phyloP scores from a whole-genome alignment of 768 basidiomycete genomes.

The Calvatia gigantea region DNA sequence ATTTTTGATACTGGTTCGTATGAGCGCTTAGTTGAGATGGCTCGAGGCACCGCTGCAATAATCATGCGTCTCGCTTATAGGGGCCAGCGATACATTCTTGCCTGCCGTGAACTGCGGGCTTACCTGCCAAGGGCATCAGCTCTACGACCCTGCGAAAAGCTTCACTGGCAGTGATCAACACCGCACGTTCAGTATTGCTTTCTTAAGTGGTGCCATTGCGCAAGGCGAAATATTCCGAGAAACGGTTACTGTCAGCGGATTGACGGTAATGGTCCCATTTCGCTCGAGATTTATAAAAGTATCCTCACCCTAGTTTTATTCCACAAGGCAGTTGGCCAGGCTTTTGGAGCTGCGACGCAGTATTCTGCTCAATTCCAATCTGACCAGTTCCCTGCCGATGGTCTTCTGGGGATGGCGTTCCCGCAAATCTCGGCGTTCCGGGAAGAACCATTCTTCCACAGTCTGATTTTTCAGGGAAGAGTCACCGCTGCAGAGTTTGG shows the following conservation, averaged over 20 bases:
- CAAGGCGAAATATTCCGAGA: slow-evolving; percentile 44
- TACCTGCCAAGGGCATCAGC: slow-evolving; percentile 35
- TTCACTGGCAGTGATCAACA: slow-evolving; percentile 30
- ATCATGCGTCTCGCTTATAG: slow-evolving; percentile 16
- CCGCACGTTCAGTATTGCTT: slow-evolving; percentile 36
- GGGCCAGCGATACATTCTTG: slow-evolving; percentile 48
- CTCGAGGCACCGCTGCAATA: neutral
- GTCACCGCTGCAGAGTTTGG: slow-evolving; percentile 38
- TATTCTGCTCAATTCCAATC: slow-evolving; percentile 31
- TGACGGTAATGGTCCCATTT: slow-evolving; percentile 28
- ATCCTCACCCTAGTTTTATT: neutral
- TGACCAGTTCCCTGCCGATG: slow-evolving; percentile 33
- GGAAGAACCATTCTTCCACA: slow-evolving; percentile 39
- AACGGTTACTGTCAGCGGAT: slow-evolving; percentile 40
- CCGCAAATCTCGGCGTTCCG: slow-evolving; percentile 30
- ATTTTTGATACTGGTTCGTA: slow-evolving; percentile 45
- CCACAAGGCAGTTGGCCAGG: slow-evolving; percentile 23
- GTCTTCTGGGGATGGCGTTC: slow-evolving; percentile 45
- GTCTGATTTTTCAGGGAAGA: slow-evolving; percentile 33
- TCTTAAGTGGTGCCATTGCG: slow-evolving; percentile 47
- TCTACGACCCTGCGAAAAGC: slow-evolving; percentile 34
- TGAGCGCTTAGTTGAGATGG: neutral
- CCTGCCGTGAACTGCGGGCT: slow-evolving; percentile 32
- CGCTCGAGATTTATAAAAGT: neutral
- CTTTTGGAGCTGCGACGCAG: slow-evolving; percentile 34